Evolutionary conservation across 257 asterid species (phyloP).

Genomic region (Coffea canephora): DNA sequence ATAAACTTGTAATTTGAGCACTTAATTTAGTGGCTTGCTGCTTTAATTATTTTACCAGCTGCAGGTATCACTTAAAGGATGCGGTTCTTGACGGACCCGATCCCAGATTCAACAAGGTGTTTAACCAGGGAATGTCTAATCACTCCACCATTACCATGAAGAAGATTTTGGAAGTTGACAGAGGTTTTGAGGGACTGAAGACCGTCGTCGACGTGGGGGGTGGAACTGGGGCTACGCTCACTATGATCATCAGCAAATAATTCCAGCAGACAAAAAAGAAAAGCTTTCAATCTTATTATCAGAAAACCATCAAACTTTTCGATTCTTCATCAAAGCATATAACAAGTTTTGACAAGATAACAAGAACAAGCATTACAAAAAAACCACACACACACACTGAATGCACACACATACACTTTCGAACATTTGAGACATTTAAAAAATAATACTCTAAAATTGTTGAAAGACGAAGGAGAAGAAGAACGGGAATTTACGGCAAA

Average conservation of each 20-base stretch:
- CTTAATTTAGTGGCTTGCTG: too few relatives aligned
- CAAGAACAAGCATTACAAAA: not conserved
- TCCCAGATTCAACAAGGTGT: too few relatives aligned
- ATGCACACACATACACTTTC: not conserved
- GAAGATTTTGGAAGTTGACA: conserved; percentile 59
- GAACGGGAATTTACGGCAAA: conserved; percentile 55
- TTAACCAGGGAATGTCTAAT: too few relatives aligned
- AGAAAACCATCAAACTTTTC: not conserved
- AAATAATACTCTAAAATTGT: not conserved
- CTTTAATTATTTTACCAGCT: too few relatives aligned
- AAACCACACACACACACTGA: not conserved
- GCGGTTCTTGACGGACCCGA: not conserved
- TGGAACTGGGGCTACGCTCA: conserved; percentile 73
- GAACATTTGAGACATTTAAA: not conserved
- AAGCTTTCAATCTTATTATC: conserved; percentile 2
- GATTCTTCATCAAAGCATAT: not conserved
- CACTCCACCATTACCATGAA: conserved; percentile 50
- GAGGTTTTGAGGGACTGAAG: conserved; percentile 61
- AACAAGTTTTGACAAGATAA: not conserved
- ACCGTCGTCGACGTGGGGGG: conserved; percentile 95
- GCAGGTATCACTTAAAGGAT: too few relatives aligned
- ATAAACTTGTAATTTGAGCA: too few relatives aligned
- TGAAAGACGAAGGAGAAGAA: not conserved
- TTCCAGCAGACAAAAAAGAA: not conserved
- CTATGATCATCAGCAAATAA: conserved; percentile 59